Evolutionary conservation across 2,329 filamentous ascomycete genomes (phyloP), one percentile per base, ranked within the genome.

Genomic region (Apiospora saccharicola): DNA sequence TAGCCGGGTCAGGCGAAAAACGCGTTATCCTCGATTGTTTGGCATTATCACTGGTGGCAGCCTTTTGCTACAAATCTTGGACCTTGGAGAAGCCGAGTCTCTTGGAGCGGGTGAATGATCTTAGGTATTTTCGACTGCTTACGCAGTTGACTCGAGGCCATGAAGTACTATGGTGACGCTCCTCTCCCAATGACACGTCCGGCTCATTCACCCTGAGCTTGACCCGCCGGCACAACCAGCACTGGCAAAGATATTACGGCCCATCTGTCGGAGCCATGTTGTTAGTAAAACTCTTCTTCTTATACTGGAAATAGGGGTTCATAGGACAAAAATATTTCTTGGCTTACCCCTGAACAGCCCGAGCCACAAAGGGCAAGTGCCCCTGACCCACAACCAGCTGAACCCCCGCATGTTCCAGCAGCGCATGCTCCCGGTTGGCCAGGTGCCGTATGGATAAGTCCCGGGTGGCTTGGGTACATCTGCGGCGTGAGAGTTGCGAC

Each of bases 371-470:
- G 37, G 4, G 68, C 68, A 26, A 70, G 37, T 41, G 68, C 68
- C 19, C 68, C 47, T 53, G 69, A 71, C n/a, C 68, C 71, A 26
- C 68, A 72, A 19, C 71, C 67, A 10, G 51, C 47, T n/a, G 26
- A 37, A 43, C 71, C 71, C 7, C 71, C 71, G 30, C 71, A 72
- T 14, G 71, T 72, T 30, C 71, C 71, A n/a, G 53, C 43, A 8
- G 71, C 68, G 46, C 68, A 72, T 37, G 57, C 71, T 4, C 71
- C 71, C 1, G 68, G 43, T 26, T 70, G 67, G 4, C 71, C 71
- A 19, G 47, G 49, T 10, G 44, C 53, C 44, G 51, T 53, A n/a
- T 72, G 71, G 24, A 72, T 72, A 6, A 61, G 24, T 7, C 71
- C 71, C 14, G 71, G 71, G 43, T 46, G 68, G 14, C 37, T 46